Base-by-base conservation (phyloP, 768 basidiomycete species). In the Lyophyllum shimeji region DNA sequence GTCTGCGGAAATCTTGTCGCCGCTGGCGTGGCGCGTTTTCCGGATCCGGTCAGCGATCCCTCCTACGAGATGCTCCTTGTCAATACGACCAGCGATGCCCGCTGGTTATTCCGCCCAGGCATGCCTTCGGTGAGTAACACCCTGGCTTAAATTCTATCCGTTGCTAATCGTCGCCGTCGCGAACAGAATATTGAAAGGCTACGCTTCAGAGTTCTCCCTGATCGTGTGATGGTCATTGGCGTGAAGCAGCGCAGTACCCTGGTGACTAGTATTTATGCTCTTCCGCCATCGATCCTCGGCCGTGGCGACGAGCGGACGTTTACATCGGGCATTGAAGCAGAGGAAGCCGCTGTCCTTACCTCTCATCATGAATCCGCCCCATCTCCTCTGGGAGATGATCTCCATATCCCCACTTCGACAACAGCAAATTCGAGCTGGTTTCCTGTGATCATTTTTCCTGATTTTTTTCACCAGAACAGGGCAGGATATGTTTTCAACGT, bases 211-310 rank as follows among this genome's bases (percentile, higher is more conserved):
- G 53, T 77, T 33, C 67, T 63, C 48, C 58, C 62, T 3, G 60
- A 65, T 11, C 68, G 65, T 37, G 59, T 77, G 15, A 60, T 72
- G 27, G 56, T 77, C 23, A 58, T 72, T 2, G 74, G 73, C 18
- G 52, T 69, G 3, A 61, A 66, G 53, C 56, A 67, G 11, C 52
- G 62, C 47, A 62, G 69, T 20, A 65, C 57, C 12, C 60, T 76
- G 24, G 54, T 67, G 8, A 63, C 73, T 23, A 69, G 65, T 27
- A 59, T 65, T 9, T 70, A 75, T 56, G 53, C 67, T 13, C 64
- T 75, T 7, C 71, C 74, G 37, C 31, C 52, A 11, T 29, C 25
- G 3, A 46, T 61, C 11, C 23, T 46, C 25, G n/a, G 2, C n/a
- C 9, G 31, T 13, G 31, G 44, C 42, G n/a, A 43, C 21, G n/a